These are phyloP conservation scores for Thalassiosira ordinaria DNA, from an alignment of 352 stramenopile species.

Conservation along the genomic window DNA sequence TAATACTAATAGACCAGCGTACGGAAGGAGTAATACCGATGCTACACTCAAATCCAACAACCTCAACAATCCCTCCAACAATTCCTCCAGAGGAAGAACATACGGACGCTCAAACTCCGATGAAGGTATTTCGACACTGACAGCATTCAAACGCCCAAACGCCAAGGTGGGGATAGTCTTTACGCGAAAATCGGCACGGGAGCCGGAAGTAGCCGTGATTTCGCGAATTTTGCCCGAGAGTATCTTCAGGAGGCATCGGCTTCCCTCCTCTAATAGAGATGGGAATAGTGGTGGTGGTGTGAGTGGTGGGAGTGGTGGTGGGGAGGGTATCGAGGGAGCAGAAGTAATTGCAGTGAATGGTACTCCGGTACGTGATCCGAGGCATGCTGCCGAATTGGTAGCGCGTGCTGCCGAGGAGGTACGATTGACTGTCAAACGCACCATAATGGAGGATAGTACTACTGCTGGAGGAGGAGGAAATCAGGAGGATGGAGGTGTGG, in stretches of 20 bases:
- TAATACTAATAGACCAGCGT: too few species aligned
- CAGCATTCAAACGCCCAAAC: conserved; percentile 57
- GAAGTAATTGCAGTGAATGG: conserved; percentile 65
- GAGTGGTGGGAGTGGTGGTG: neutral
- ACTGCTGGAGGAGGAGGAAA: neutral
- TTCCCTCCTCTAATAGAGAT: too few species aligned
- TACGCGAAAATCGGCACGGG: conserved; percentile 15
- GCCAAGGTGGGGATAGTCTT: conserved; percentile 61
- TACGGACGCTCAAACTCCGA: neutral
- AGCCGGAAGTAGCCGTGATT: conserved; percentile 50
- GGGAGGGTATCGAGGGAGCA: conserved; percentile 33
- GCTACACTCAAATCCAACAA: neutral
- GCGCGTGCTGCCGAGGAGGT: conserved; percentile 49
- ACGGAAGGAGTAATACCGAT: neutral
- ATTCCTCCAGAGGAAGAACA: neutral
- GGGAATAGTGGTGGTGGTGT: too few species aligned
- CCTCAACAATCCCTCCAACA: neutral
- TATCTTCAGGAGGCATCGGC: conserved; percentile 48
- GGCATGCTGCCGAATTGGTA: conserved; percentile 58
- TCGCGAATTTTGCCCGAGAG: conserved; percentile 45
- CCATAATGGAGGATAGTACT: neutral
- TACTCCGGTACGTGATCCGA: conserved; percentile 50
- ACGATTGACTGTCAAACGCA: conserved; percentile 49
- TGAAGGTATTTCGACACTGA: conserved; percentile 44
- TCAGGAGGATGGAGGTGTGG: too few species aligned